Conservation (phyloP, 1,284 basidiomycete species). For the Trametes sp. region DNA sequence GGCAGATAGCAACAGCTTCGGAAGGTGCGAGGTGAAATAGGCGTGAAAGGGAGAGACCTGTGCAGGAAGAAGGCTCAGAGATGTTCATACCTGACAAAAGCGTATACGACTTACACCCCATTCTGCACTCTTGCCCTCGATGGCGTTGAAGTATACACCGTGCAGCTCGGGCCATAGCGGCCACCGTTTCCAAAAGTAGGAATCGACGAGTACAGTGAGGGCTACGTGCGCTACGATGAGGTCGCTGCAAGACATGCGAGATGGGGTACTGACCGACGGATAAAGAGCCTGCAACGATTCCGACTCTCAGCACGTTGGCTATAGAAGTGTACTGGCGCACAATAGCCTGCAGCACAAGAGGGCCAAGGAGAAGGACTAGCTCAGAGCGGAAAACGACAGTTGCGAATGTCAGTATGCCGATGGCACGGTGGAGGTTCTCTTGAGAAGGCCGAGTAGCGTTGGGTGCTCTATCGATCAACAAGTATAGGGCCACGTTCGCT, state of each 20-base stretch:
- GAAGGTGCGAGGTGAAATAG: conserved; percentile 79
- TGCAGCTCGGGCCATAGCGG: conserved; percentile 90
- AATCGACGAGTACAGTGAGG: conserved; percentile 76
- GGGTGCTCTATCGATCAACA: conserved; percentile 58
- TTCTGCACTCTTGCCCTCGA: conserved; percentile 85
- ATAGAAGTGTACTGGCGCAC: conserved; percentile 54
- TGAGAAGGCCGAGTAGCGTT: conserved; percentile 50
- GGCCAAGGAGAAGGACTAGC: conserved; percentile 71
- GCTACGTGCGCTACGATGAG: conserved; percentile 47
- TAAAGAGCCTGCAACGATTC: conserved; percentile 58
- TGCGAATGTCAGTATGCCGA: conserved; percentile 68
- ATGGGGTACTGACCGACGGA: conserved; percentile 62
- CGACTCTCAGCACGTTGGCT: conserved; percentile 56
- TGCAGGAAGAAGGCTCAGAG: neutral
- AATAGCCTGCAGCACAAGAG: conserved; percentile 68
- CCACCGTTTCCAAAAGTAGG: conserved; percentile 82
- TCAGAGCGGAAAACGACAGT: conserved; percentile 86
- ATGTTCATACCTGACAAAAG: neutral
- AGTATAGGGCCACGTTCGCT: conserved; percentile 73
- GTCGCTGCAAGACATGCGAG: neutral
- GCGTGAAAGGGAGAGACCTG: conserved; percentile 77
- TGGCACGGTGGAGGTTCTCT: conserved; percentile 45
- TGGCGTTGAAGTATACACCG: conserved; percentile 87
- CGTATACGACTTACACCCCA: conserved; percentile 83
- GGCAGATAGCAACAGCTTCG: conserved; percentile 79